Evolutionary conservation across 192 early-diverging fungal genomes (phyloP).

Genomic region (Thamnidium elegans): DNA sequence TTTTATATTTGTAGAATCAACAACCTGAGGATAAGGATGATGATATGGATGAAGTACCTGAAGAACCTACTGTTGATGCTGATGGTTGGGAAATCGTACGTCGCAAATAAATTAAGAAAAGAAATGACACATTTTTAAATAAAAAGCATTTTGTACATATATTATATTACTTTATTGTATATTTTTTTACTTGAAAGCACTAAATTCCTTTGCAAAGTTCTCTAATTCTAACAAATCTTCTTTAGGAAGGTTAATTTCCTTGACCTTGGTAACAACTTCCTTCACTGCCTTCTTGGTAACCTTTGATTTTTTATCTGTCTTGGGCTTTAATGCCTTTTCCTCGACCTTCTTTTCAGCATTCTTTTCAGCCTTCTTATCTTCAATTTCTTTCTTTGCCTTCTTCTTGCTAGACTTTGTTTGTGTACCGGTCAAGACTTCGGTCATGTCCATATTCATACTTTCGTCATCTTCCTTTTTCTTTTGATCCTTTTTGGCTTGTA

Average conservation of each 20-base stretch:
- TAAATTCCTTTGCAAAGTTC: constrained; percentile 20
- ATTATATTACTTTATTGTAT: not conserved
- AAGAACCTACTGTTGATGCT: constrained; percentile 3
- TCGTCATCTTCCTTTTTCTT: constrained; percentile 24
- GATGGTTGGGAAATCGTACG: constrained; percentile 27
- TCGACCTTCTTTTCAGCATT: not conserved
- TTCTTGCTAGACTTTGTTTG: constrained; percentile 4
- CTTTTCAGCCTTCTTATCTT: not conserved
- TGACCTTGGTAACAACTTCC: not conserved
- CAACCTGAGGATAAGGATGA: constrained; percentile 4
- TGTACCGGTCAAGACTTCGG: constrained; percentile 23
- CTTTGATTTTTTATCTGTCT: constrained; percentile 6
- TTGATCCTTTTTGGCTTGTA: constrained; percentile 11
- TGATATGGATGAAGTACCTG: constrained; percentile 20
- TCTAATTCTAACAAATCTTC: constrained; percentile 22
- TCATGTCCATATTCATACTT: constrained; percentile 18
- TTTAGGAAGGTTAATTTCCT: constrained; percentile 13
- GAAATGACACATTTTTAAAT: not conserved
- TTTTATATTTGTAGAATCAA: not conserved
- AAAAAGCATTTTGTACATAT: not conserved
- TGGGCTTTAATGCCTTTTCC: not conserved
- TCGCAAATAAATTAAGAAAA: constrained; percentile 3
- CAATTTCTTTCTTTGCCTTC: not conserved
- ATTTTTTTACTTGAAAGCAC: constrained; percentile 2
- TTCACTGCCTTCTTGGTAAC: constrained; percentile 13